Conservation (phyloP, 345 rosid species). For the Ceriops zippeliana region DNA sequence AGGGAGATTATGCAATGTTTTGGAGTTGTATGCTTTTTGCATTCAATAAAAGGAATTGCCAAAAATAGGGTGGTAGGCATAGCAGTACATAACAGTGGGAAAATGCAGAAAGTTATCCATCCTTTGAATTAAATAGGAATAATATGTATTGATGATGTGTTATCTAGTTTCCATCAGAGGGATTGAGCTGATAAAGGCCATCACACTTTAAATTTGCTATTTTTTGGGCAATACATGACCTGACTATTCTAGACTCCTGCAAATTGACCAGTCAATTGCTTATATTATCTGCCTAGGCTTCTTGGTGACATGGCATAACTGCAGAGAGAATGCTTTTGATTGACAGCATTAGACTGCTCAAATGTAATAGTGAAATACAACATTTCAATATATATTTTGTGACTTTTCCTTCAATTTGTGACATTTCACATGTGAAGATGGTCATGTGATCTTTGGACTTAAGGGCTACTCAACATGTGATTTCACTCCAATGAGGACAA, state of each 20-base stretch:
- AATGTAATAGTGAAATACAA: too few species aligned
- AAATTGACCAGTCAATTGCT: not conserved
- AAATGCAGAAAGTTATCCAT: not conserved
- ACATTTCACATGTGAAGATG: too few species aligned
- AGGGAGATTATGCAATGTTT: conserved; percentile 59
- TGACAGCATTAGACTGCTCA: not conserved
- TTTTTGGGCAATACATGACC: not conserved
- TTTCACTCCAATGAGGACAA: not conserved
- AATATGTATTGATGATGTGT: not conserved
- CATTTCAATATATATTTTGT: too few species aligned
- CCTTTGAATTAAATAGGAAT: not conserved
- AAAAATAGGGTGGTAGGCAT: too few species aligned
- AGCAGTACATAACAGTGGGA: not conserved
- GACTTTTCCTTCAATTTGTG: too few species aligned
- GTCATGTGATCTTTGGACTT: not conserved
- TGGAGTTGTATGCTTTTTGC: not conserved
- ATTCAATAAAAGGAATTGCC: too few species aligned
- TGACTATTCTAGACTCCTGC: not conserved
- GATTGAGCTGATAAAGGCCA: not conserved
- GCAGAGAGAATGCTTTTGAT: not conserved
- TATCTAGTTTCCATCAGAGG: not conserved
- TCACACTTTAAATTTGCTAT: not conserved
- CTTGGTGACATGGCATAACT: not conserved
- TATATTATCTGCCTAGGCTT: not conserved
- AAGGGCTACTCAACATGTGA: not conserved